These are phyloP conservation scores for Plectosphaerella plurivora DNA, from an alignment of 2,329 filamentous ascomycete genomes.

Conservation along the genomic window DNA sequence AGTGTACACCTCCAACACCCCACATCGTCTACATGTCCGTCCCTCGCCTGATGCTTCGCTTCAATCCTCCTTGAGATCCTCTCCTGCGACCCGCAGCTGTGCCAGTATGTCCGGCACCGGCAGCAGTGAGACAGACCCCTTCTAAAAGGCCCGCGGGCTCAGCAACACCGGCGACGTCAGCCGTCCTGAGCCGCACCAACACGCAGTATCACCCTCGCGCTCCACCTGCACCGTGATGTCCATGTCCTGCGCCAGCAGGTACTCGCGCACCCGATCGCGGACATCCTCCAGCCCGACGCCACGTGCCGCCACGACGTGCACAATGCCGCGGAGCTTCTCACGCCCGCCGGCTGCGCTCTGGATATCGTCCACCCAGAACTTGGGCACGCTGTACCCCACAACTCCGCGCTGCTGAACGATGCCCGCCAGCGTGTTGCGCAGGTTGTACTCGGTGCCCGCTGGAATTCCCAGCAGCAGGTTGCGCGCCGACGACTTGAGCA, in stretches of 20 bases:
- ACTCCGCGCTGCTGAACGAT: conserved; percentile 81
- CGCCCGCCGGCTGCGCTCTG: conserved; percentile 27
- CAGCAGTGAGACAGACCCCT: not conserved
- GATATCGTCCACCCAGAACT: conserved; percentile 85
- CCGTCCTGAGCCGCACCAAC: conserved; percentile 49
- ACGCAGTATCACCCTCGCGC: conserved; percentile 66
- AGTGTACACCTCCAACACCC: not conserved
- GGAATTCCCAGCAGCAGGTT: conserved; percentile 81
- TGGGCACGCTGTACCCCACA: conserved; percentile 76
- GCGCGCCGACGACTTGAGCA: conserved; percentile 80
- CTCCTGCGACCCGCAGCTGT: not conserved
- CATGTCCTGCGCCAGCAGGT: conserved; percentile 66
- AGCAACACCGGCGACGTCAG: conserved; percentile 19
- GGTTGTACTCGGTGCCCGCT: conserved; percentile 77
- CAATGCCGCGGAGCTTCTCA: conserved; percentile 69
- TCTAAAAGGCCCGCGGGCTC: conserved; percentile 29
- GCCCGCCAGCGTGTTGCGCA: conserved; percentile 81
- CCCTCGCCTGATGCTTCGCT: not conserved
- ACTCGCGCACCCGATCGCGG: conserved; percentile 67
- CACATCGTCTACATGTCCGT: not conserved
- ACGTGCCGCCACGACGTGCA: conserved; percentile 75
- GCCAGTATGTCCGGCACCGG: not conserved
- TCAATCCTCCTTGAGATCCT: not conserved
- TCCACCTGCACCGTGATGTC: conserved; percentile 87
- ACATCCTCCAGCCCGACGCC: conserved; percentile 78